Conservation (phyloP, 768 basidiomycete genomes). For the Mycena chlorophos region DNA sequence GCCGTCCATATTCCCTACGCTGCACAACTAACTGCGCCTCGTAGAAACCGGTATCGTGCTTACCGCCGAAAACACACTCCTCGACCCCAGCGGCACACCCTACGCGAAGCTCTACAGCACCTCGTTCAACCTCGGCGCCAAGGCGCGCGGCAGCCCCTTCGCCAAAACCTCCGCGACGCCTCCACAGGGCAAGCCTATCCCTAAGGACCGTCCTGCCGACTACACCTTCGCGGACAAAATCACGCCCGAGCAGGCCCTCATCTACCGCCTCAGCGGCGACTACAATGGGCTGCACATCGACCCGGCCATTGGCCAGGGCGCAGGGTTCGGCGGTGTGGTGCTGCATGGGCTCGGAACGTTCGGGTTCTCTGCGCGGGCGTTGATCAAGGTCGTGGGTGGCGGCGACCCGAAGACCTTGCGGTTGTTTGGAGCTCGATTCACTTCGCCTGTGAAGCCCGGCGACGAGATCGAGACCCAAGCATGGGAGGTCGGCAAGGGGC, state of each 20-base stretch:
- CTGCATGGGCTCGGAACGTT: constrained; percentile 84
- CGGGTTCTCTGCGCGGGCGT: constrained; percentile 78
- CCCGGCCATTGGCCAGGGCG: constrained; percentile 65
- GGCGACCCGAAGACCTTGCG: constrained; percentile 62
- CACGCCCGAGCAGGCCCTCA: constrained; percentile 62
- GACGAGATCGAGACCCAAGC: constrained; percentile 75
- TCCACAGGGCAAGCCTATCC: constrained; percentile 60
- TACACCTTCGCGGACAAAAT: constrained; percentile 64
- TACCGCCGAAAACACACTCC: constrained; percentile 60
- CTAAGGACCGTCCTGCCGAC: constrained; percentile 61
- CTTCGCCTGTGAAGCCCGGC: constrained; percentile 80
- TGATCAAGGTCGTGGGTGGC: constrained; percentile 63
- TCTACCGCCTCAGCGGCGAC: constrained; percentile 76
- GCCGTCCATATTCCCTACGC: neutral
- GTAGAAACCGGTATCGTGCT: constrained; percentile 76
- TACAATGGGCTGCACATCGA: constrained; percentile 83
- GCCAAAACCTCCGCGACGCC: constrained; percentile 60
- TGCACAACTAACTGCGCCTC: constrained; percentile 1
- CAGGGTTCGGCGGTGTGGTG: constrained; percentile 83
- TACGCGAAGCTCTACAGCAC: constrained; percentile 68
- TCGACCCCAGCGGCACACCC: constrained; percentile 58
- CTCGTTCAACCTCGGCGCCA: constrained; percentile 70
- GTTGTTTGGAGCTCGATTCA: constrained; percentile 75
- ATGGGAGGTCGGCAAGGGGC: constrained; percentile 75
- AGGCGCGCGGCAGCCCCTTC: constrained; percentile 61